A percentile compares a stretch with the other conserved stretches of the same genome.
phyloP scores from a whole-genome alignment of 768 basidiomycete species.

The Leucogyrophana mollusca region DNA sequence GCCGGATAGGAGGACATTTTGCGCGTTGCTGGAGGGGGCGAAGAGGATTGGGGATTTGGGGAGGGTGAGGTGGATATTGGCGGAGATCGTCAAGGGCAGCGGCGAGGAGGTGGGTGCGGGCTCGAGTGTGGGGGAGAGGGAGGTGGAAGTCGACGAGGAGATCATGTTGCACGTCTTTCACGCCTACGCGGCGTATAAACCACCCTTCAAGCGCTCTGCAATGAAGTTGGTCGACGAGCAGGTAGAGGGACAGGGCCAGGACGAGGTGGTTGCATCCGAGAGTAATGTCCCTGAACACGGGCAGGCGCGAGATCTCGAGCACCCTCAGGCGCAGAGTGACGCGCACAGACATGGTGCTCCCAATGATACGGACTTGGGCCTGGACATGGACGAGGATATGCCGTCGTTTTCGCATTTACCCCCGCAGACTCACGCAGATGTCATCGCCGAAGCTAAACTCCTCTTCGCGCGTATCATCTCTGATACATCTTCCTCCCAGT shows the following conservation, averaged over 20 bases:
- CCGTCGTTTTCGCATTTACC: conserved; percentile 49
- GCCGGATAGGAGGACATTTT: conserved; percentile 71
- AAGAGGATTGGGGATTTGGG: conserved; percentile 84
- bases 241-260: too few species aligned
- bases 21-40: conserved; percentile 85
- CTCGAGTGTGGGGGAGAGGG: conserved; percentile 9
- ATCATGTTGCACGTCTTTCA: conserved; percentile 85
- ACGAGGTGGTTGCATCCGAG: too few species aligned
- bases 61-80: conserved; percentile 86
- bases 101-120: conserved; percentile 14
- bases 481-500: conserved; percentile 36
- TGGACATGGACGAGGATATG: background rate
- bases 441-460: conserved; percentile 64
- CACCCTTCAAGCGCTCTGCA: conserved; percentile 58
- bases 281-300: too few species aligned
- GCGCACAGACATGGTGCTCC: too few species aligned
- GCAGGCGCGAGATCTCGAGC: too few species aligned
- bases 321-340: conserved; percentile 23
- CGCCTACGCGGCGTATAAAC: conserved; percentile 78
- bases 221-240: conserved; percentile 43
- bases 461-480: conserved; percentile 62
- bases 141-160: conserved; percentile 53
- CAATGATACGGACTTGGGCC: too few species aligned
- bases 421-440: conserved; percentile 71
- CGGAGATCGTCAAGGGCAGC: conserved; percentile 54